Conservation (phyloP, 2,329 filamentous ascomycete species). For the Talaromyces albobiverticillius region DNA sequence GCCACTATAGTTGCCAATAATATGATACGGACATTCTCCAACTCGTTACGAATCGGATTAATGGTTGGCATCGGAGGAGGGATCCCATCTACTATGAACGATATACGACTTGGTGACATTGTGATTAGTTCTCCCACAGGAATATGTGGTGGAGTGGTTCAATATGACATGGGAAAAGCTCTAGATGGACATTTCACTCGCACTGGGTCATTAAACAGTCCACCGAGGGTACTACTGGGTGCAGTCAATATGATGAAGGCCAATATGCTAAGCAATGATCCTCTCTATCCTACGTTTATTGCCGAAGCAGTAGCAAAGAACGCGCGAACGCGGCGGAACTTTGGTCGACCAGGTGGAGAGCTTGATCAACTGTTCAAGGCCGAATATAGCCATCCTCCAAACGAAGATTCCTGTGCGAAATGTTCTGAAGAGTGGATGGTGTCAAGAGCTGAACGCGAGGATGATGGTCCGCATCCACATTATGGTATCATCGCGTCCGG, state of each 20-base stretch:
- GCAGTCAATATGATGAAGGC: neutral
- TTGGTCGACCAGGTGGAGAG: neutral
- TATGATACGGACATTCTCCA: conserved; percentile 4
- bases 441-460: neutral
- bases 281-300: neutral
- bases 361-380: neutral
- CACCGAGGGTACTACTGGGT: conserved; percentile 7
- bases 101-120: conserved; percentile 7
- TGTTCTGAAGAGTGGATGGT: neutral
- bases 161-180: conserved; percentile 15
- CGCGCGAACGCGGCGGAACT: neutral
- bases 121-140: conserved; percentile 13
- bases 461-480: conserved; percentile 17
- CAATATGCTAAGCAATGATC: neutral
- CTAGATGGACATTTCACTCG: conserved; percentile 2
- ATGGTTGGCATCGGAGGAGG: conserved; percentile 7
- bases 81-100: neutral
- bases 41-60: neutral
- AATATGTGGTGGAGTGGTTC: conserved; percentile 11
- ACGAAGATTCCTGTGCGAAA: neutral
- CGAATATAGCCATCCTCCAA: neutral
- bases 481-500: conserved; percentile 27
- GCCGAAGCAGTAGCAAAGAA: neutral
- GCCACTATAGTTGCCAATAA: conserved; percentile 3
- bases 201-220: conserved; percentile 15